Evolutionary conservation across 306 rosid species (phyloP), one percentile per base, ranked within the genome.

Genomic region (Dicorynia guianensis): DNA sequence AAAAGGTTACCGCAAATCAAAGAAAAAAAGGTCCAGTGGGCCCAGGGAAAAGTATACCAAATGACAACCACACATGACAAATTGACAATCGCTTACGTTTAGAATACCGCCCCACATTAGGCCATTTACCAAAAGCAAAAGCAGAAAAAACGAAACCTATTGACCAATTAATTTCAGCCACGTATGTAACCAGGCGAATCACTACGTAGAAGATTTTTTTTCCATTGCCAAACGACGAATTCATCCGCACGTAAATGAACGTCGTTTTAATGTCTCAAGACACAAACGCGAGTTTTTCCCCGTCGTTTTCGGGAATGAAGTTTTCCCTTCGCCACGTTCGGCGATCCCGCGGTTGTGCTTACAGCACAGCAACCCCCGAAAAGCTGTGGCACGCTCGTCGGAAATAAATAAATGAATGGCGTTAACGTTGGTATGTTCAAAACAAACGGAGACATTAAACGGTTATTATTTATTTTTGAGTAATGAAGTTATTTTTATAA

Each of bases 11-110:
- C 70, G 36, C 36, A 6, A 11, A 36, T 15, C 12, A 49, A 35
- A 36, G 44, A 44, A 36, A 25, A 46, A 12, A 20, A 65, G 25
- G 39, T 3, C 7, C 18, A 7, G 35, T 50, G 71, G 72, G 17
- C 18, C 63, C 71, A 1, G 8, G 9, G 10, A n/a, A 52, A 71
- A 14, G 56, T 61, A 15, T 39, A 20, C 8, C 17, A 43, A 9
- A 18, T 25, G 36, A 39, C 63, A 52, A 62, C 71, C 71, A 50
- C 79, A 50, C n/a, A 8, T 54, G 34, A 43, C 34, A 30, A 40
- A 25, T 13, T 8, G n/a, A 34, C 46, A 65, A 38, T 35, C 20
- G 46, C 34, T 47, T 58, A 12, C 71, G 55, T 58, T 58, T 33
- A 5, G 42, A 25, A 7, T n/a, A 56, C 5, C 38, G 12, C 15